Conservation (phyloP, 1,284 basidiomycete genomes). For the Leccinum solheimii region DNA sequence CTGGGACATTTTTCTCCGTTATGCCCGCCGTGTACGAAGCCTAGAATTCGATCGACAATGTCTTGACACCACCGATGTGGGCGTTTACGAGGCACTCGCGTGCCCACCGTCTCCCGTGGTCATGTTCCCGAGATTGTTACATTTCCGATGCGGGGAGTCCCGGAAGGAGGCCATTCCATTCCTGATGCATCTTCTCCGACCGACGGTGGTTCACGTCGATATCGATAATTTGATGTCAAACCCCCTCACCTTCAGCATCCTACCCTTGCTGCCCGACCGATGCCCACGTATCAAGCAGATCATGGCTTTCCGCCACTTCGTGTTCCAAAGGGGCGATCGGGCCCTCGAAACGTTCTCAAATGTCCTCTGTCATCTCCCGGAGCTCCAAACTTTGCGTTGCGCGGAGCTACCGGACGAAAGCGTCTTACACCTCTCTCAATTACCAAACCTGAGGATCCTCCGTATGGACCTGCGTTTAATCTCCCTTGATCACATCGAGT, state of each 20-base stretch:
- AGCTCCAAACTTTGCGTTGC: conserved; percentile 29
- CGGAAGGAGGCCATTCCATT: conserved; percentile 25
- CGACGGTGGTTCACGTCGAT: conserved; percentile 29
- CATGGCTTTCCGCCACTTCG: conserved; percentile 33
- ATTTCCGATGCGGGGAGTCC: conserved; percentile 31
- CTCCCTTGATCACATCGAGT: conserved; percentile 25
- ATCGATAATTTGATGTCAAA: conserved; percentile 34
- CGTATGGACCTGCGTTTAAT: conserved; percentile 31
- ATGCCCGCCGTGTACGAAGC: conserved; percentile 32
- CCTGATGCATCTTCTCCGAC: conserved; percentile 25
- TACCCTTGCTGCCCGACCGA: conserved; percentile 22
- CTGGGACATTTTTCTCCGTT: conserved; percentile 33
- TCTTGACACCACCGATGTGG: conserved; percentile 21
- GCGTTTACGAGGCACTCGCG: conserved; percentile 24
- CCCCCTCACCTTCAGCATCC: conserved; percentile 18
- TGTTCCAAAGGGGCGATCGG: conserved; percentile 27
- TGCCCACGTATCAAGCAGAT: conserved; percentile 30
- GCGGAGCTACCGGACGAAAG: conserved; percentile 29
- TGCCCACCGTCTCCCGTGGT: conserved; percentile 20
- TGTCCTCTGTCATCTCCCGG: conserved; percentile 24
- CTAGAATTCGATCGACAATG: conserved; percentile 33
- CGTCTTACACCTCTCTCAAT: conserved; percentile 22
- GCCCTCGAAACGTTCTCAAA: conserved; percentile 27
- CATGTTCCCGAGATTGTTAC: conserved; percentile 25
- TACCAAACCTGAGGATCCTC: conserved; percentile 27